phyloP scores from a whole-genome alignment of 805 yeast genomes.

The Candida vartiovaarae region DNA sequence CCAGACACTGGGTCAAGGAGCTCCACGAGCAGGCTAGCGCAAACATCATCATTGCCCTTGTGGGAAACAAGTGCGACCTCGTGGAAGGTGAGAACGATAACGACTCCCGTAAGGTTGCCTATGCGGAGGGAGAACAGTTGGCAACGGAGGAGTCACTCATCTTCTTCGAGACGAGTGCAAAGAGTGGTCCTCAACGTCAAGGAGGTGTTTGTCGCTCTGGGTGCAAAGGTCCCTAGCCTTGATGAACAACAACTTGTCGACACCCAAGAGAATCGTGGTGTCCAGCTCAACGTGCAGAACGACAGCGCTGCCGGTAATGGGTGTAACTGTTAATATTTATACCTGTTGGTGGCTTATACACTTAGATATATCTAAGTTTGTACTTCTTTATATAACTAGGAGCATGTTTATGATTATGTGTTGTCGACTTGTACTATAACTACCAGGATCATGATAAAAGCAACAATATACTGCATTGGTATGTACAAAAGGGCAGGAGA shows the following conservation, averaged over 20 bases:
- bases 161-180: conserved; percentile 93
- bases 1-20: conserved; percentile 97
- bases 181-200: conserved; percentile 82
- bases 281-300: conserved; percentile 27
- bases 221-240: conserved; percentile 64
- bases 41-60: conserved; percentile 85
- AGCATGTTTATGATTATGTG: too few species aligned
- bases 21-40: conserved; percentile 93
- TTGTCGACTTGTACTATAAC: too few species aligned
- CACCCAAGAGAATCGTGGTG: conserved; percentile 15
- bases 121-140: conserved; percentile 77
- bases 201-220: conserved; percentile 87
- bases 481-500: too few species aligned
- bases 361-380: too few species aligned
- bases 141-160: conserved; percentile 89
- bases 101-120: conserved; percentile 65
- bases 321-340: conserved; percentile 26
- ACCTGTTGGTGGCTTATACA: too few species aligned
- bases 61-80: conserved; percentile 87
- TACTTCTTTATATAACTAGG: too few species aligned
- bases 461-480: too few species aligned
- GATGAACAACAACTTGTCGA: conserved; percentile 20
- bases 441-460: too few species aligned
- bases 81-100: conserved; percentile 44
- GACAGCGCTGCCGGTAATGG: conserved; percentile 24